phyloP scores from a whole-genome alignment of 495 filamentous ascomycete genomes.

The Durotheca rogersii region DNA sequence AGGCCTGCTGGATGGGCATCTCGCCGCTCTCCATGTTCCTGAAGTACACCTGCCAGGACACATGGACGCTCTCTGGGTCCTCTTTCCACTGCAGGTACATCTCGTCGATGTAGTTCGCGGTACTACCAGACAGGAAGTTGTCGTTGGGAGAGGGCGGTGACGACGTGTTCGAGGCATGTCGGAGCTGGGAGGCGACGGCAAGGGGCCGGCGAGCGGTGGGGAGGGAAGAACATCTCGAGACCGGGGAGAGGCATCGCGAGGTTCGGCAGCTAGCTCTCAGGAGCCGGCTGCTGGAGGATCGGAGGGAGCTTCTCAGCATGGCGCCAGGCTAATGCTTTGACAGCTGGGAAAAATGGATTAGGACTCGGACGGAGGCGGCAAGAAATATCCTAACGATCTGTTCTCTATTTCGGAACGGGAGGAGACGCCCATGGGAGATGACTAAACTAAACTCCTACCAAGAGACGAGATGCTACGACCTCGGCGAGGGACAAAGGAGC shows the following conservation, averaged over 20 bases:
- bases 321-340: slow-evolving; percentile 37
- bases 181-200: slow-evolving; percentile 49
- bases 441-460: slow-evolving; percentile 30
- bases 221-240: slow-evolving; percentile 41
- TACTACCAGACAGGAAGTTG: slow-evolving; percentile 90
- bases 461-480: slow-evolving; percentile 23
- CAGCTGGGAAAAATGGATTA: slow-evolving; percentile 28
- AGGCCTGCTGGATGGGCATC: slow-evolving; percentile 95
- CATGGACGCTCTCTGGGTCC: slow-evolving; percentile 88
- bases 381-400: slow-evolving; percentile 18
- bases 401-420: slow-evolving; percentile 15
- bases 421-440: slow-evolving; percentile 15
- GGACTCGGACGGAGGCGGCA: neutral
- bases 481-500: slow-evolving; percentile 41
- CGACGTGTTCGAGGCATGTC: slow-evolving; percentile 47
- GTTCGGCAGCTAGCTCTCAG: slow-evolving; percentile 50
- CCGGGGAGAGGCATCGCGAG: slow-evolving; percentile 50
- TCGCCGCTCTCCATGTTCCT: slow-evolving; percentile 97
- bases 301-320: slow-evolving; percentile 57
- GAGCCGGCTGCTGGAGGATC: slow-evolving; percentile 53
- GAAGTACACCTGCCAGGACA: slow-evolving; percentile 99
- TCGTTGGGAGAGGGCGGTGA: slow-evolving; percentile 68
- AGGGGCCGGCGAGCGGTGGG: slow-evolving; percentile 50
- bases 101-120: slow-evolving; percentile 98
- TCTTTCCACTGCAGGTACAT: slow-evolving; percentile 98